These are phyloP conservation scores for Fraxinus xanthoxyloides DNA, from an alignment of 305 asterid genomes.

Conservation along the genomic window DNA sequence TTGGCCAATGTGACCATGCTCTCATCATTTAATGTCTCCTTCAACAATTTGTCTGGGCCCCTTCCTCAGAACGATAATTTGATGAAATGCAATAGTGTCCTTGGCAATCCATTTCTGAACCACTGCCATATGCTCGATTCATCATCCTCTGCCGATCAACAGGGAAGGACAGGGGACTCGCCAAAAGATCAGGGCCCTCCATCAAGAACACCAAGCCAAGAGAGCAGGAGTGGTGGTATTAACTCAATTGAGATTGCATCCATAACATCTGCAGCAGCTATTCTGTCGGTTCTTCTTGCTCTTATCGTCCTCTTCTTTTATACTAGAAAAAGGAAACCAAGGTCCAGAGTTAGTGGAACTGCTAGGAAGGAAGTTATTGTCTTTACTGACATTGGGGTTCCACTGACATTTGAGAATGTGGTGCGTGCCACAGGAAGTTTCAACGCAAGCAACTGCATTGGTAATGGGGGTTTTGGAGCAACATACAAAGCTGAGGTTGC, in stretches of 20 bases:
- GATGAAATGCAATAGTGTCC: not conserved
- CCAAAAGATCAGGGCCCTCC: not conserved
- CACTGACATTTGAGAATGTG: not conserved
- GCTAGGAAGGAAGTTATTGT: not conserved
- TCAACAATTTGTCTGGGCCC: constrained; percentile 36
- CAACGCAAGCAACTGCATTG: not conserved
- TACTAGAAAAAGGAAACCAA: not conserved
- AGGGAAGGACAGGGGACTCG: not conserved
- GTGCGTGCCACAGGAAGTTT: not conserved
- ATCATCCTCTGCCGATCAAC: not conserved
- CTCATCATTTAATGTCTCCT: constrained; percentile 55
- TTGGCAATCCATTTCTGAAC: not conserved
- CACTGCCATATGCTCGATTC: not conserved
- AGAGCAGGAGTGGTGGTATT: not conserved
- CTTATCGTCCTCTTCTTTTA: not conserved
- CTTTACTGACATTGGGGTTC: not conserved
- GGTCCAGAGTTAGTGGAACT: not conserved
- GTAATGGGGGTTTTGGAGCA: not conserved
- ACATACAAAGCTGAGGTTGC: not conserved
- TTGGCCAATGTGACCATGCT: constrained; percentile 48
- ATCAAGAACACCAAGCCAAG: not conserved
- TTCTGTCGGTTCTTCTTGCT: not conserved
- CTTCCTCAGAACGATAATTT: not conserved
- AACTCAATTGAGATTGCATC: not conserved
- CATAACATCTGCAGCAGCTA: not conserved